Conservation (phyloP, 352 stramenopile species). For the Pythium sp. region DNA sequence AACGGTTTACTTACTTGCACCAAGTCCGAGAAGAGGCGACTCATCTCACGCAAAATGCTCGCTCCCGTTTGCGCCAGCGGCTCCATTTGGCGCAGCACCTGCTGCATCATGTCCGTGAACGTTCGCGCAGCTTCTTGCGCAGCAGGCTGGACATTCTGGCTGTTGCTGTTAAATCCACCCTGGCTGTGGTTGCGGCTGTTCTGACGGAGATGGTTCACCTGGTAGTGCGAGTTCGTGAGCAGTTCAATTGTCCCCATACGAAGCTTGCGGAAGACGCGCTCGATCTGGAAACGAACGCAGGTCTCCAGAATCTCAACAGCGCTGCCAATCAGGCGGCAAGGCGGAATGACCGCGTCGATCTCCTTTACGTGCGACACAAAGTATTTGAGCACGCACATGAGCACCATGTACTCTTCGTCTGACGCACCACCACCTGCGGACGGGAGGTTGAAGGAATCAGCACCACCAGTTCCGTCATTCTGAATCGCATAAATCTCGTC, state of each 20-base stretch:
- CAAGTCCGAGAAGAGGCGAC: constrained; percentile 69
- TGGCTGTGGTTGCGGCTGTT: constrained; percentile 32
- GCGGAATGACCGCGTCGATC: constrained; percentile 56
- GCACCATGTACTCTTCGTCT: constrained; percentile 74
- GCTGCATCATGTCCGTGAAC: constrained; percentile 76
- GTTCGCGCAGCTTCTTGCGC: constrained; percentile 49
- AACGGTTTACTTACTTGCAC: constrained; percentile 42
- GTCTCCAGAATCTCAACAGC: constrained; percentile 57
- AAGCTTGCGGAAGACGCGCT: constrained; percentile 62
- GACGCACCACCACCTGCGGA: constrained; percentile 18
- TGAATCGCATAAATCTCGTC: constrained; percentile 40
- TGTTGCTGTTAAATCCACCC: constrained; percentile 6
- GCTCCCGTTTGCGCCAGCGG: constrained; percentile 68
- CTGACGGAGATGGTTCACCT: constrained; percentile 35
- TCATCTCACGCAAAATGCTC: constrained; percentile 68
- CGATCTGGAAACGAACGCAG: constrained; percentile 79
- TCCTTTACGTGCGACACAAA: constrained; percentile 65
- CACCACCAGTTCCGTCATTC: constrained; percentile 17
- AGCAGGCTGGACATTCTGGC: constrained; percentile 49
- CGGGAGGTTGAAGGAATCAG: constrained; percentile 10
- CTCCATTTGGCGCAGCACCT: constrained; percentile 76
- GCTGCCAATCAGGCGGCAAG: constrained; percentile 38
- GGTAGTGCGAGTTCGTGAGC: constrained; percentile 46
- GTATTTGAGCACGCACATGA: constrained; percentile 81
- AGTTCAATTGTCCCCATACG: constrained; percentile 57